phyloP scores from a whole-genome alignment of 2,329 filamentous ascomycete species.

The Pseudogymnoascus sp. region DNA sequence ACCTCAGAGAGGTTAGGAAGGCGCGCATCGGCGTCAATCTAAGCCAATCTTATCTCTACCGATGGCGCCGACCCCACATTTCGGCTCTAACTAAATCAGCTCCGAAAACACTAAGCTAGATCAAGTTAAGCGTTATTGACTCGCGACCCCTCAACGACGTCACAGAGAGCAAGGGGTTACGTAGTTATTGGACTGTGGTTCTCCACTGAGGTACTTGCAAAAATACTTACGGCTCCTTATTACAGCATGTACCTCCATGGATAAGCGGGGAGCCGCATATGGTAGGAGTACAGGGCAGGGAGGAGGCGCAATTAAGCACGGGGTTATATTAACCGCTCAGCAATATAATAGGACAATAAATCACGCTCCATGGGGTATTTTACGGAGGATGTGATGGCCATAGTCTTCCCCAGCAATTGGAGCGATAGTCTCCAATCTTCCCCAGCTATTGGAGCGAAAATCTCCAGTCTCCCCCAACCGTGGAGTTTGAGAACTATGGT shows the following conservation, averaged over 20 bases:
- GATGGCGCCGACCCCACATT: background rate
- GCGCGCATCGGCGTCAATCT: background rate
- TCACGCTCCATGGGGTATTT: background rate
- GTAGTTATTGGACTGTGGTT: background rate
- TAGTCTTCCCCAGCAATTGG: background rate
- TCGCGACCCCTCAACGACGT: constrained; percentile 4
- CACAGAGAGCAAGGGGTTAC: constrained; percentile 2
- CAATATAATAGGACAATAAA: background rate
- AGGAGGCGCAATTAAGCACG: background rate
- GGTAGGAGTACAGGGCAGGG: background rate
- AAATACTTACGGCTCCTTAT: background rate
- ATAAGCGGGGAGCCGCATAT: constrained; percentile 7
- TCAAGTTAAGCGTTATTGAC: background rate
- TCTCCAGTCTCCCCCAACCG: background rate
- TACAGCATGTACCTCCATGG: background rate
- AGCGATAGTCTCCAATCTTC: background rate
- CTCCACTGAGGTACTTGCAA: background rate
- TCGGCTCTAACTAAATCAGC: constrained; percentile 7
- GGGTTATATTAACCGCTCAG: background rate
- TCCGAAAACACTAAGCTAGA: background rate
- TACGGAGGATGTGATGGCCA: background rate
- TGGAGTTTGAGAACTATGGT: background rate
- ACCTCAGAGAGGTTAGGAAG: constrained; percentile 1
- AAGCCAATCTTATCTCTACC: constrained; percentile 4
- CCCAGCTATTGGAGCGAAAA: background rate